Base-by-base conservation (phyloP, 192 early-diverging fungal species). In the Fimicolochytrium jonesii region DNA sequence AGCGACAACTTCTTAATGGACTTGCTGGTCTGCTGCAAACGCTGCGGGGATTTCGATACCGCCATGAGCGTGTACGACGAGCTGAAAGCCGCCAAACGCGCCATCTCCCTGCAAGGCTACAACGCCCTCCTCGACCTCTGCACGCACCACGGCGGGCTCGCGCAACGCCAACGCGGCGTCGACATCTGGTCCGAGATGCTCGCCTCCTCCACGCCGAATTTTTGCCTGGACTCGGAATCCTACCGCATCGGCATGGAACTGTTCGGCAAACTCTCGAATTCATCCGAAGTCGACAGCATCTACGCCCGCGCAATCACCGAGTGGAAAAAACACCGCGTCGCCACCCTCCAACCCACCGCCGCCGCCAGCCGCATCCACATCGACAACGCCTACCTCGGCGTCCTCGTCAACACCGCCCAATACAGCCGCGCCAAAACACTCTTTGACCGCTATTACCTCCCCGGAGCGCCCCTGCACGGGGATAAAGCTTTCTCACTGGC, bases 171-270 rank as follows among this genome's bases (percentile, higher is more conserved):
- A 26, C 20, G 52, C 13, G 67, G 67, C 31, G 42, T 36, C 23
- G 59, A 68, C 3, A 6, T 68, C 6, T 68, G 67, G 67, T 31
- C 26, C 6, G 50, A 68, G 3, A 31, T 68, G 36, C 32, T 45
- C 9, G 43, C 29, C 10, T n/a, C n/a, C n/a, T n/a, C n/a, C n/a
- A n/a, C n/a, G n/a, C n/a, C n/a, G n/a, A n/a, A n/a, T n/a, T n/a
- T n/a, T n/a, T n/a, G n/a, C 17, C 50, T 20, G 0, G 36, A 44
- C 34, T 20, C n/a, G 20, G 31, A 28, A 11, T 33, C 51, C 22
- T 50, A 29, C 29, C 44, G 45, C 30, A 6, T 30, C 1, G 58
- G 43, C 15, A 53, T 68, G 59, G 41, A 54, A 4, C 52, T 68
- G 4, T 56, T 46, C 28, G 59, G 59, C 20, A 23, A 29, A 23